Evolutionary conservation across 176 grass and related monocot species (phyloP).

Genomic region (Oryza meridionalis): DNA sequence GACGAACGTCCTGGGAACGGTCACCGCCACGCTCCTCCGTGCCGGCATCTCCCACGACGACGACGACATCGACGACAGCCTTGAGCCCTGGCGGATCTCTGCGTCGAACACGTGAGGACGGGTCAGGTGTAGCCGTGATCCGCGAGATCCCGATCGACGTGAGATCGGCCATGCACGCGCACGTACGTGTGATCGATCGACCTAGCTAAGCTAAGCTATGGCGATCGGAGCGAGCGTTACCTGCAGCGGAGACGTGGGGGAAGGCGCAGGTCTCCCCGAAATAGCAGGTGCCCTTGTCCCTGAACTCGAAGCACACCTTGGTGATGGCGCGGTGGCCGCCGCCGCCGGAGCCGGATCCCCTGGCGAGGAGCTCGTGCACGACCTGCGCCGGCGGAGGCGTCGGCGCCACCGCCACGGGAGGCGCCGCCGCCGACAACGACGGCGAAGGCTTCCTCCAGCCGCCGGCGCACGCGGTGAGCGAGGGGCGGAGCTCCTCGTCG

Average conservation of each 20-base stretch:
- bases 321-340: background rate
- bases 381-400: too few species aligned
- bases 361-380: background rate
- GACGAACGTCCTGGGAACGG: background rate
- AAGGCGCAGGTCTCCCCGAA: constrained; percentile 49
- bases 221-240: background rate
- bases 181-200: background rate
- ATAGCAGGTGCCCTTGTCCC: constrained; percentile 42
- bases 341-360: background rate
- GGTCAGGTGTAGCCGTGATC: background rate
- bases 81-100: background rate
- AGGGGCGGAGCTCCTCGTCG: constrained; percentile 46
- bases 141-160: constrained; percentile 33
- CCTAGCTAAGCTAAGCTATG: background rate
- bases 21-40: background rate
- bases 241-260: constrained; percentile 24
- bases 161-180: constrained; percentile 50
- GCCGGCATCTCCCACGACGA: background rate
- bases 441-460: background rate
- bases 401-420: too few species aligned
- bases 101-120: background rate
- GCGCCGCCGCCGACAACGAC: background rate
- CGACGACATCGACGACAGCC: background rate
- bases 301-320: constrained; percentile 50
- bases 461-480: background rate